Percentiles rank a stretch among this genome's conserved stretches.
Conservation (phyloP, 371 early-diverging fungal genomes). For the Paraphysoderma sedebokerense region DNA sequence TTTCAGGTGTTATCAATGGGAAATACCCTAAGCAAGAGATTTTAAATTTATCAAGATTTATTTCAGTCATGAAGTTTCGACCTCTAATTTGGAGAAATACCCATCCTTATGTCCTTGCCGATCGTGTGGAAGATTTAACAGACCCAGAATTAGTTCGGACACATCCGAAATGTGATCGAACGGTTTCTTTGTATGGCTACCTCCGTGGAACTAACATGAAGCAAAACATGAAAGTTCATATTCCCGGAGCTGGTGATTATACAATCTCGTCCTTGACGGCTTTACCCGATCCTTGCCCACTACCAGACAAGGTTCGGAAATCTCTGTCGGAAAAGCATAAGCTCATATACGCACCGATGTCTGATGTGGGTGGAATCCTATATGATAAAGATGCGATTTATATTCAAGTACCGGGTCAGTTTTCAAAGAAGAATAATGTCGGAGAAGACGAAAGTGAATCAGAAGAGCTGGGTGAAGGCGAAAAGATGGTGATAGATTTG, state of each 20-base stretch:
- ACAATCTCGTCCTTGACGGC: slow-evolving; percentile 49
- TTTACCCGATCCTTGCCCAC: slow-evolving; percentile 82
- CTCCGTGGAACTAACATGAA: slow-evolving; percentile 85
- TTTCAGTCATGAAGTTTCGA: slow-evolving; percentile 92
- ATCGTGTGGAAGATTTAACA: slow-evolving; percentile 92
- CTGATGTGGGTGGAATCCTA: slow-evolving; percentile 91
- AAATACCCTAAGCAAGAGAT: slow-evolving; percentile 84
- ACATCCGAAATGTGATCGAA: slow-evolving; percentile 75
- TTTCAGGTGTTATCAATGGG: slow-evolving; percentile 86
- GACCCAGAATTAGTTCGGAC: slow-evolving; percentile 64
- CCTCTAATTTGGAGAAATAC: slow-evolving; percentile 92
- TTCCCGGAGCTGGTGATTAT: slow-evolving; percentile 90
- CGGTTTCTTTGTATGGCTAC: slow-evolving; percentile 86
- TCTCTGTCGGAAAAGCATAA: slow-evolving; percentile 79
- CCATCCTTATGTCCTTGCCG: slow-evolving; percentile 87
- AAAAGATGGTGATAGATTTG: slow-evolving; percentile 76
- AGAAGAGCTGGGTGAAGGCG: slow-evolving; percentile 45
- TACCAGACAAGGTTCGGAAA: slow-evolving; percentile 81
- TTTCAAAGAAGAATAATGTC: slow-evolving; percentile 53
- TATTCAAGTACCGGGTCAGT: slow-evolving; percentile 80
- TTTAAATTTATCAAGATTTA: slow-evolving; percentile 84
- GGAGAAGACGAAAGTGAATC: slow-evolving; percentile 10
- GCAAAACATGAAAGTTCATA: slow-evolving; percentile 61
- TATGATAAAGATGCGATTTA: slow-evolving; percentile 98
- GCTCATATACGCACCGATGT: slow-evolving; percentile 95